Conservation (phyloP, 352 stramenopile species). For the Globisporangium okanoganense region DNA sequence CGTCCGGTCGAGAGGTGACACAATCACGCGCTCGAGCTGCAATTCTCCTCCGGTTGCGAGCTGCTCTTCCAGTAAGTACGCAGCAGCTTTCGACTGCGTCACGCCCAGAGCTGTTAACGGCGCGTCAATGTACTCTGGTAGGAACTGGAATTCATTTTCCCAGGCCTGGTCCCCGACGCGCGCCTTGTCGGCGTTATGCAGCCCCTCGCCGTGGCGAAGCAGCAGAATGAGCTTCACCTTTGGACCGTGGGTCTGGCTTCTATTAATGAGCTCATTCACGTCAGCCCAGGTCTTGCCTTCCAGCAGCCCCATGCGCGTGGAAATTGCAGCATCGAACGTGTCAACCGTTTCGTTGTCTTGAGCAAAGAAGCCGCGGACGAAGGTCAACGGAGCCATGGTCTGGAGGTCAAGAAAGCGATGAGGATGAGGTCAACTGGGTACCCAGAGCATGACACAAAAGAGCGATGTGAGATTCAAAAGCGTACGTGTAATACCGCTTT, state of each 20-base stretch:
- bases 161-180: constrained; percentile 48
- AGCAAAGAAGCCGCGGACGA: neutral
- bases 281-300: constrained; percentile 26
- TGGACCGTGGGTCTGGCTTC: constrained; percentile 12
- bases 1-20: constrained; percentile 67
- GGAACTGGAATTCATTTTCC: constrained; percentile 49
- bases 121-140: constrained; percentile 51
- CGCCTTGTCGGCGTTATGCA: constrained; percentile 62
- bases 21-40: constrained; percentile 49
- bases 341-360: neutral
- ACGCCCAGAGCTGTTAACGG: constrained; percentile 43
- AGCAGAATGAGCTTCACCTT: constrained; percentile 43
- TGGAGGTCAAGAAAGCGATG: neutral
- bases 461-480: neutral
- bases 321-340: neutral
- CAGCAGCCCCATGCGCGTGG: constrained; percentile 20
- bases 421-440: neutral
- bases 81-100: constrained; percentile 9
- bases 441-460: neutral
- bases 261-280: constrained; percentile 24
- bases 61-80: constrained; percentile 7
- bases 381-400: neutral
- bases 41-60: neutral
- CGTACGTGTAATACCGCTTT: neutral
- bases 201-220: constrained; percentile 59